Base-by-base conservation (phyloP, 768 basidiomycete species). In the Dendrothele bispora region DNA sequence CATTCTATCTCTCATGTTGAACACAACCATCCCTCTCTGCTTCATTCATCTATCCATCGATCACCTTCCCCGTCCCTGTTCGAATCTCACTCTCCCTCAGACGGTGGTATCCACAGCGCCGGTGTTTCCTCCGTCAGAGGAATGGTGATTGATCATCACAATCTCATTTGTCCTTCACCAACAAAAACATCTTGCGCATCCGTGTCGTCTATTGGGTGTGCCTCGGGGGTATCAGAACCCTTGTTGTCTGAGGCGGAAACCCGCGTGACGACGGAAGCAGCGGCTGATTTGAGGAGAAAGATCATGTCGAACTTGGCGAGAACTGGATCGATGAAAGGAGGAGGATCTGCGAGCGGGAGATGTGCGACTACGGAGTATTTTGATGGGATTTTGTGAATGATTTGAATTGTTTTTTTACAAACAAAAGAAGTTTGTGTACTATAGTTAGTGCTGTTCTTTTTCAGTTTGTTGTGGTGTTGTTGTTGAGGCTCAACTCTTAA, bases 251-350 rank as follows among this genome's bases (percentile, higher is more conserved):
- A 42, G 27, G 38, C 37, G 21, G 37, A 15, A 4, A 35, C n/a
- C 36, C 32, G 25, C 29, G 32, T 12, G 6, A 12, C 4, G 28
- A 17, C 28, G 42, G 21, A 15, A 5, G 48, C 39, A 4, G 51
- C 51, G 27, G 57, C 61, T 4, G 53, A 58, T 24, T 58, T 72
- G 29, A 59, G 71, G 39, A 59, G 64, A 37, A 69, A 66, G 62
- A 68, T 72, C 24, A 63, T 69, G 32, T 67, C 62, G 20, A 72
- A 63, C 36, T 51, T 72, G 20, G 57, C 61, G 17, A 50, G 51
- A 24, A 36, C 30, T 17, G 51, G 56, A 11, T 36, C 43, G 12
- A 55, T 56, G 43, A 53, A 55, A 7, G 11, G 32, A 3, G 29
- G 38, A 46, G n/a, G 47, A 4, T 20, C 24, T 41, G 17, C 10